These are phyloP conservation scores for Lagenidium giganteum DNA, from an alignment of 352 stramenopile species.

Conservation along the genomic window DNA sequence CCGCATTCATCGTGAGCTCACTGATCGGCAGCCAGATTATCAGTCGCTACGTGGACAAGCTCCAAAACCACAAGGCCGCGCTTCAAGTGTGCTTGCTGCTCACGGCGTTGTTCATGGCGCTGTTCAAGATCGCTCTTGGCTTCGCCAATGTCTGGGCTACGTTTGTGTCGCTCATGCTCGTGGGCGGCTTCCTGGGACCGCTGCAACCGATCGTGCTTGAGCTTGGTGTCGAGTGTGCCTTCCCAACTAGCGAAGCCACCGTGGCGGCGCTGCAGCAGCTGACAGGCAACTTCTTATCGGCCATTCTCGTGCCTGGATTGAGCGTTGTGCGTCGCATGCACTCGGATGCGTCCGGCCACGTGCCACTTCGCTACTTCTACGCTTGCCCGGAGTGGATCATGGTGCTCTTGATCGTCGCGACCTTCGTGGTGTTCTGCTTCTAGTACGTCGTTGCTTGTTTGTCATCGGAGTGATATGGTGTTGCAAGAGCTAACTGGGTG, in stretches of 20 bases:
- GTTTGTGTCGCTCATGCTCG: slow-evolving; percentile 34
- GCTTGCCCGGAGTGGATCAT: slow-evolving; percentile 49
- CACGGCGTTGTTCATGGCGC: slow-evolving; percentile 29
- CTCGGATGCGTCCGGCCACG: slow-evolving; percentile 22
- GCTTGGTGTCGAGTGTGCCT: slow-evolving; percentile 65
- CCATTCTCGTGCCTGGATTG: slow-evolving; percentile 45
- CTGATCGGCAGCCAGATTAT: slow-evolving; percentile 66
- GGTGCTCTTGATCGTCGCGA: slow-evolving; percentile 30
- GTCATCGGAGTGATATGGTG: not conserved
- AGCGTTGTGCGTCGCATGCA: slow-evolving; percentile 34
- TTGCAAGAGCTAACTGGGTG: not conserved
- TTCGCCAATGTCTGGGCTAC: slow-evolving; percentile 30
- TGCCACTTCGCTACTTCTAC: slow-evolving; percentile 34
- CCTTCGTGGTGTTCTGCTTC: slow-evolving; percentile 45
- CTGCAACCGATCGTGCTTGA: slow-evolving; percentile 68
- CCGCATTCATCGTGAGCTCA: slow-evolving; percentile 65
- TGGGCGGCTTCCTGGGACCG: slow-evolving; percentile 52
- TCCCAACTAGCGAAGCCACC: slow-evolving; percentile 69
- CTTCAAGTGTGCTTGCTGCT: slow-evolving; percentile 49
- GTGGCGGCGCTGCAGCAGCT: slow-evolving; percentile 73
- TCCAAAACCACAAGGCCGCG: slow-evolving; percentile 51
- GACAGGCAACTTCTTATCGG: slow-evolving; percentile 72
- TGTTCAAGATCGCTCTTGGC: slow-evolving; percentile 41
- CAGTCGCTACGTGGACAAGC: slow-evolving; percentile 55
- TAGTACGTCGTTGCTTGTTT: slow-evolving; percentile 35